Conservation (phyloP, 495 filamentous ascomycete genomes). For the Pyrenula aspistea region DNA sequence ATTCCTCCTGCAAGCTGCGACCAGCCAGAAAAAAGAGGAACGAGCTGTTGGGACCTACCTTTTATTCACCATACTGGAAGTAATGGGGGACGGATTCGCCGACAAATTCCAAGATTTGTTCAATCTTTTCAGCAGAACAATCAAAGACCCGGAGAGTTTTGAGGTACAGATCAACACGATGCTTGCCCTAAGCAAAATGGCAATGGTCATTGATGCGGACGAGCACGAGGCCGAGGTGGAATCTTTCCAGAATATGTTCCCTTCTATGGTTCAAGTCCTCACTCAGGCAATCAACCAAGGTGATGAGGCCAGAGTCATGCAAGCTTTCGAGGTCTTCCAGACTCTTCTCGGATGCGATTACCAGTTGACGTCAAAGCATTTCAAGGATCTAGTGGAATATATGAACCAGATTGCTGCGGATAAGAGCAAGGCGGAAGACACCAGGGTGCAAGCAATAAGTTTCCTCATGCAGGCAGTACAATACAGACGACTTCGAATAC, state of each 20-base stretch:
- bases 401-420: conserved; percentile 81
- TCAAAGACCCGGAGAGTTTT: conserved; percentile 78
- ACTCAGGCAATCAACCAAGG: conserved; percentile 65
- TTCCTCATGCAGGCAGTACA: conserved; percentile 88
- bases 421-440: conserved; percentile 66
- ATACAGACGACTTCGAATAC: conserved; percentile 91
- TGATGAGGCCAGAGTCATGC: conserved; percentile 76
- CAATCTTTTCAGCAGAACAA: conserved; percentile 72
- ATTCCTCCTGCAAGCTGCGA: conserved; percentile 60
- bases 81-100: conserved; percentile 63
- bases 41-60: conserved; percentile 88
- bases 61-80: conserved; percentile 80
- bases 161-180: conserved; percentile 93
- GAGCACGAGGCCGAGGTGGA: conserved; percentile 61
- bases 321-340: conserved; percentile 96
- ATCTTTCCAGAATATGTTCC: conserved; percentile 65
- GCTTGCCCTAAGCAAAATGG: conserved; percentile 78
- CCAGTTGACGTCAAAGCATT: conserved; percentile 69
- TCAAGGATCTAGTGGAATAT: conserved; percentile 83
- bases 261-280: conserved; percentile 79
- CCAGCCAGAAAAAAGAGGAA: conserved; percentile 57
- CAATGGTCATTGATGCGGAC: conserved; percentile 77
- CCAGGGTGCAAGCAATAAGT: conserved; percentile 75
- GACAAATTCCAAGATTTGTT: conserved; percentile 70
- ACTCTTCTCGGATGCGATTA: conserved; percentile 84